A percentile compares a stretch with the other conserved stretches of the same genome.
Evolutionary conservation across 1,284 basidiomycete species (phyloP).

Genomic region (Ustilago esculenta): DNA sequence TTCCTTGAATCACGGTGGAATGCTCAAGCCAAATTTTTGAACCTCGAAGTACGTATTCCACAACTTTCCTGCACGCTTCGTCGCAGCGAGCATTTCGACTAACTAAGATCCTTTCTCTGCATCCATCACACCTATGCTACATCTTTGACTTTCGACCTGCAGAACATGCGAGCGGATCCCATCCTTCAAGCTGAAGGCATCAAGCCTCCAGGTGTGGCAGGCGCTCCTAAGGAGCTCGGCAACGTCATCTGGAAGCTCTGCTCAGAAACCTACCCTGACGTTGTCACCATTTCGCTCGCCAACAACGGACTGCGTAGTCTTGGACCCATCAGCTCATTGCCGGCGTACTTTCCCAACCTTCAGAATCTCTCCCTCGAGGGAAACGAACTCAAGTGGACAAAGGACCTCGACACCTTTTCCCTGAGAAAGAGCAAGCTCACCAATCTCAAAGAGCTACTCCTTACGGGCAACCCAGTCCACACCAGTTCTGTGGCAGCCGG

Average conservation of each 20-base stretch:
- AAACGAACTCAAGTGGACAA: constrained; percentile 65
- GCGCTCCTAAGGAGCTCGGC: constrained; percentile 74
- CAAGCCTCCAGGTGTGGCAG: constrained; percentile 75
- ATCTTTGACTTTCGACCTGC: constrained; percentile 2
- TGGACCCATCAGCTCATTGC: constrained; percentile 45
- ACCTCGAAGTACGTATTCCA: constrained; percentile 72
- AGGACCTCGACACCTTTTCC: constrained; percentile 56
- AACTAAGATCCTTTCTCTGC: too few relatives aligned
- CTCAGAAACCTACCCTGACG: constrained; percentile 78
- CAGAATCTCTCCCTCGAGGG: constrained; percentile 79
- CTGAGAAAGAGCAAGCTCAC: constrained; percentile 40
- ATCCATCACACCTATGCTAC: background rate
- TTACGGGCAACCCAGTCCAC: constrained; percentile 82
- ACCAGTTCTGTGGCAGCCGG: constrained; percentile 75
- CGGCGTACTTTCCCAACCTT: constrained; percentile 70
- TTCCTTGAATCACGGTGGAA: constrained; percentile 60
- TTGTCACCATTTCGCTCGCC: constrained; percentile 55
- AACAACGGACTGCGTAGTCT: constrained; percentile 54
- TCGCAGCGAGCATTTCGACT: too few relatives aligned
- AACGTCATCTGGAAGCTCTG: constrained; percentile 87
- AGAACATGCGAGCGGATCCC: constrained; percentile 77
- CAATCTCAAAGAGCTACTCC: constrained; percentile 74
- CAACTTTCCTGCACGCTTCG: too few relatives aligned
- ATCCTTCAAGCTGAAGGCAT: constrained; percentile 76
- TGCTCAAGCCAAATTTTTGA: constrained; percentile 73